phyloP scores from a whole-genome alignment of 805 yeast genomes.

The Brettanomyces sp. region DNA sequence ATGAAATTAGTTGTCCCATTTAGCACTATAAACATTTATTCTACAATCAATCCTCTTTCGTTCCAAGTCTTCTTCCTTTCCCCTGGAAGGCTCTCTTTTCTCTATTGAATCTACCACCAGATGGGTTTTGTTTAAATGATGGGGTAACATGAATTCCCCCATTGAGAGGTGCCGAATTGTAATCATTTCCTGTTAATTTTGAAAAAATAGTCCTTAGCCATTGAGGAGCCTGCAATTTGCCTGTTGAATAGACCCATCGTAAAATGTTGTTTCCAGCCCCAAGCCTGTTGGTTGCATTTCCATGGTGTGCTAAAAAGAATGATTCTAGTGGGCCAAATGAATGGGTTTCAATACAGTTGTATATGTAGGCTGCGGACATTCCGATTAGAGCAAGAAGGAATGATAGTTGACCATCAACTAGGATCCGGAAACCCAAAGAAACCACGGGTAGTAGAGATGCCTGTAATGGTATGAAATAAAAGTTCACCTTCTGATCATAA shows the following conservation, averaged over 20 bases:
- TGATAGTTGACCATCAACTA: constrained; percentile 34
- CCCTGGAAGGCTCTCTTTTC: constrained; percentile 22
- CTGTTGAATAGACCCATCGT: constrained; percentile 38
- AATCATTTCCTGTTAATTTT: constrained; percentile 22
- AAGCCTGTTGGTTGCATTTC: constrained; percentile 18
- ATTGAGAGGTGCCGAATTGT: no score
- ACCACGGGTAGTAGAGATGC: constrained; percentile 45
- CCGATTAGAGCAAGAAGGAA: constrained; percentile 39
- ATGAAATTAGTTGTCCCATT: no score
- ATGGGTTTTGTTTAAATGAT: no score
- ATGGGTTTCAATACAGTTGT: constrained; percentile 52
- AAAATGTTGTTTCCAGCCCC: constrained; percentile 15
- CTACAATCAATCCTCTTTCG: constrained; percentile 1
- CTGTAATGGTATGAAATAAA: constrained; percentile 43
- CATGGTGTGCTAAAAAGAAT: constrained; percentile 22
- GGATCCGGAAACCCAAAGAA: constrained; percentile 32
- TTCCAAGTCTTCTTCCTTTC: constrained; percentile 31
- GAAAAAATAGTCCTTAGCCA: constrained; percentile 29
- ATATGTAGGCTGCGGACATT: constrained; percentile 45
- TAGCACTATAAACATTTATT: neutral
- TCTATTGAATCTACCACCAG: neutral
- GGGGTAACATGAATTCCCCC: no score
- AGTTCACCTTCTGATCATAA: constrained; percentile 43
- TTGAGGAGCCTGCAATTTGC: constrained; percentile 47
- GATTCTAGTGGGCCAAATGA: constrained; percentile 38